Base-by-base conservation (phyloP, 805 yeast genomes). In the Middelhovenomyces tepae region DNA sequence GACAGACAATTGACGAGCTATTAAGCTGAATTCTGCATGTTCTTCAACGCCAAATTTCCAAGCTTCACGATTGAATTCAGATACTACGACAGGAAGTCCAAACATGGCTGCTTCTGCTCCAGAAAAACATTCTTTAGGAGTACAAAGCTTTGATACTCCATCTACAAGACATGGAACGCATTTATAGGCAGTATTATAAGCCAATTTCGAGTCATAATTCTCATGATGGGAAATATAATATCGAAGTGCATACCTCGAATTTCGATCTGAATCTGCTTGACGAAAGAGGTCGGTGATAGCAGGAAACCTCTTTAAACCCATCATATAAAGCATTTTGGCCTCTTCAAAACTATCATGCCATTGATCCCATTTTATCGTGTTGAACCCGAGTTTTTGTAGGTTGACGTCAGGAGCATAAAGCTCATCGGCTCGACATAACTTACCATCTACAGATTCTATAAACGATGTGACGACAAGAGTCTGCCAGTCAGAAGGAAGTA, bases 271-370 rank as follows among this genome's bases (percentile, higher is more conserved):
- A 31, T 33, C n/a, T 7, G 35, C 33, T 7, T 23, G 15, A 7
- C 19, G 20, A 26, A 9, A 26, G 28, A 61, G 37, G 13, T 34
- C 42, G 1, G 34, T 27, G 5, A 45, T 42, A 6, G 46, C 4
- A 0, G 65, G 64, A 19, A 28, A 39, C 8, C 28, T 30, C 16
- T 36, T 37, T 33, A 60, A 23, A 1, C 65, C 65, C 9, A 61
- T 36, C 10, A 37, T 35, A 20, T 34, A 42, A 33, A 60, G 36
- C 16, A 61, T 36, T 15, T 22, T 16, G 4, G 60, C 59, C 21
- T 52, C 56, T 4, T 37, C n/a, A 6, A 56, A 44, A 5, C 28
- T 11, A 1, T 44, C 37, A 15, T 35, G 31, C 60, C 59, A 55
- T 3, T 28, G 37, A 2, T 24, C 21, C 51, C 57, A 57, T 15